Conservation (phyloP, 257 asterid species). For the Nicotiana undulata region DNA sequence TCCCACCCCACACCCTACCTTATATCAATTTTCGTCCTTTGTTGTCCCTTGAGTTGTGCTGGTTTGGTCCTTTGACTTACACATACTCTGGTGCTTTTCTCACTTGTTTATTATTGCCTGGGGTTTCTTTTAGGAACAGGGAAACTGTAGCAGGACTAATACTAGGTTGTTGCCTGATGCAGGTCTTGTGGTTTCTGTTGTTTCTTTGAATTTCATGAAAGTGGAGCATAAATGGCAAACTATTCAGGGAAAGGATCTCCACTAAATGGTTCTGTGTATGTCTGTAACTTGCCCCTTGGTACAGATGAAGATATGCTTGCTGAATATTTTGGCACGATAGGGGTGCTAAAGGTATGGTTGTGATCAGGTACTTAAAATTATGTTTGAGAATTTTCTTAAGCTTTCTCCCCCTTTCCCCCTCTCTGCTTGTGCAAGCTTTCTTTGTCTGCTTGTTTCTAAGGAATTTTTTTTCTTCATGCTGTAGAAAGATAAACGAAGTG, state of each 20-base stretch:
- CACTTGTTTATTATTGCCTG: not conserved
- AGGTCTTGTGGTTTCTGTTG: conserved; percentile 8
- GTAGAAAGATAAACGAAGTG: conserved; percentile 93
- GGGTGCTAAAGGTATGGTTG: conserved; percentile 80
- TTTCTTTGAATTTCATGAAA: conserved; percentile 36
- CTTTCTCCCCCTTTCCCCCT: not conserved
- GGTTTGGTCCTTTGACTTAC: not conserved
- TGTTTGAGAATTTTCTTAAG: not conserved
- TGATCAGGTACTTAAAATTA: conserved; percentile 13
- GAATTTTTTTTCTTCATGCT: conserved; percentile 14
- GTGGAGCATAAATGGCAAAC: conserved; percentile 57
- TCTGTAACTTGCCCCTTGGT: conserved; percentile 84
- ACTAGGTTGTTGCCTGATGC: not conserved
- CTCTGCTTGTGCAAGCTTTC: not conserved
- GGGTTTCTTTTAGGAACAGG: not conserved
- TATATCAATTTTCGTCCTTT: not conserved
- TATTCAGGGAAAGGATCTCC: conserved; percentile 60
- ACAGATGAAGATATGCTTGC: conserved; percentile 93
- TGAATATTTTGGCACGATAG: conserved; percentile 90
- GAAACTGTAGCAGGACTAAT: not conserved
- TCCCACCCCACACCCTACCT: not conserved
- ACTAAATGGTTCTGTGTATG: conserved; percentile 75
- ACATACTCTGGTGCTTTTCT: not conserved
- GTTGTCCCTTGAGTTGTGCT: not conserved
- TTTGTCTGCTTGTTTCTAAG: conserved; percentile 4